phyloP scores from a whole-genome alignment of 768 basidiomycete genomes.

The Artomyces pyxidatus region DNA sequence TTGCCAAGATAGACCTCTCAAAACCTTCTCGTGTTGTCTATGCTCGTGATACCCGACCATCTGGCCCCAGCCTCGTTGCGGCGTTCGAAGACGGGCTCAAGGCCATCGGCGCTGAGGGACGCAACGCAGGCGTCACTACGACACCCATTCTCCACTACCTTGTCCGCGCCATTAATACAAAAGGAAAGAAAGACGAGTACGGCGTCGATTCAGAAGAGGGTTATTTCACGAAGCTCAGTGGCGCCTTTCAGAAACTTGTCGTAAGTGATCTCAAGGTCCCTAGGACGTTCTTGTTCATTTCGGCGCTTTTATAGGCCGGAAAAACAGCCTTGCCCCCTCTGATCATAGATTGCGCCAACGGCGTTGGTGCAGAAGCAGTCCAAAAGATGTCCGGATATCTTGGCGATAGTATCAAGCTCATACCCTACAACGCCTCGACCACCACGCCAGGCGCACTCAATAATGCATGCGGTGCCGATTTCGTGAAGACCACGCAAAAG shows the following conservation, averaged over 20 bases:
- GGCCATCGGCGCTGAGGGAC: conserved; percentile 57
- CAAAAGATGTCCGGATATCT: conserved; percentile 53
- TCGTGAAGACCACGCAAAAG: conserved; percentile 87
- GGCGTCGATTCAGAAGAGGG: conserved; percentile 77
- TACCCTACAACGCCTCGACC: conserved; percentile 61
- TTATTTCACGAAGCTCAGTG: conserved; percentile 75
- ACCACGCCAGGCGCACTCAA: conserved; percentile 71
- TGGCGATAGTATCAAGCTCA: conserved; percentile 49
- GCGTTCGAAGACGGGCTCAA: conserved; percentile 79
- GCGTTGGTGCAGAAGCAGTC: conserved; percentile 79
- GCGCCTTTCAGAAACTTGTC: conserved; percentile 79
- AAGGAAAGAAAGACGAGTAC: conserved; percentile 67
- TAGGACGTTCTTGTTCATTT: background rate
- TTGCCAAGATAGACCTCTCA: conserved; percentile 66
- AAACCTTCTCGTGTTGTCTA: conserved; percentile 81
- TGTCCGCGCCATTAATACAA: conserved; percentile 83
- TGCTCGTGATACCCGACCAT: conserved; percentile 89
- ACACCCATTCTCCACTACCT: conserved; percentile 96
- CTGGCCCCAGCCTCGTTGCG: conserved; percentile 65
- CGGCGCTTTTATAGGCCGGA: conserved; percentile 37
- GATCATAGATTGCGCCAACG: conserved; percentile 97
- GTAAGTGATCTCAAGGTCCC: conserved; percentile 38
- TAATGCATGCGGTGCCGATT: conserved; percentile 88
- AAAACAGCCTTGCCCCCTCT: conserved; percentile 51
- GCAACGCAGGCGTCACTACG: conserved; percentile 79